Base-by-base conservation (phyloP, 2,329 filamentous ascomycete species). In the Pseudocercospora vitis region DNA sequence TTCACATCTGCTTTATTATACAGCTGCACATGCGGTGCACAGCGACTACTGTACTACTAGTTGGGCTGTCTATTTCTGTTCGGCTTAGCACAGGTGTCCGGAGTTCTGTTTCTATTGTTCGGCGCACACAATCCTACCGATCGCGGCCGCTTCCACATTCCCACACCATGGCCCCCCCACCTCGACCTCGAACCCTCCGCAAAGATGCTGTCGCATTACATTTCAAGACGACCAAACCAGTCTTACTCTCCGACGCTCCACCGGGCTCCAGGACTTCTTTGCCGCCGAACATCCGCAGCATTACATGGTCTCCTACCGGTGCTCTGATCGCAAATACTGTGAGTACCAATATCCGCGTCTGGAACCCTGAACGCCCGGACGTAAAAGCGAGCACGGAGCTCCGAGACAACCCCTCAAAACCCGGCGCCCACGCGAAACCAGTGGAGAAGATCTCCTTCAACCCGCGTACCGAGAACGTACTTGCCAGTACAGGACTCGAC, bases 251-350 rank as follows among this genome's bases (percentile, higher is more conserved):
- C 56, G 75, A 78, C 47, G 58, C 63, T 59, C 66, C 66, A 32
- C 59, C 69, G 0, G 64, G 65, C 5, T 31, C 53, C 26, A 49
- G 31, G 8, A 66, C 64, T 19, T 62, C 65, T 7, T 63, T 68
- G 18, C 55, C 64, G 12, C 66, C 67, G 23, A 65, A 64, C 32
- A 65, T 68, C 53, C 65, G 57, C 33, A 63, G 61, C 35, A 54
- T 97, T 61, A 86, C 88, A 32, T 97, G 92, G 92, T 96, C 92
- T 61, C 89, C 91, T 0, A 78, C 89, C 0, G 91, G 92, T 28
- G 87, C 83, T 7, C 78, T 94, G 55, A 84, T 97, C 56, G 92
- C 92, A 0, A 95, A 91, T 0, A 91, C 90, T 2, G 81, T 86
- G 4, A 76, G 79, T 19, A 85, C 89, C 65, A 83, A 81, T 62